phyloP scores from a whole-genome alignment of 1,139 yeast species.

The Candida sp. region DNA sequence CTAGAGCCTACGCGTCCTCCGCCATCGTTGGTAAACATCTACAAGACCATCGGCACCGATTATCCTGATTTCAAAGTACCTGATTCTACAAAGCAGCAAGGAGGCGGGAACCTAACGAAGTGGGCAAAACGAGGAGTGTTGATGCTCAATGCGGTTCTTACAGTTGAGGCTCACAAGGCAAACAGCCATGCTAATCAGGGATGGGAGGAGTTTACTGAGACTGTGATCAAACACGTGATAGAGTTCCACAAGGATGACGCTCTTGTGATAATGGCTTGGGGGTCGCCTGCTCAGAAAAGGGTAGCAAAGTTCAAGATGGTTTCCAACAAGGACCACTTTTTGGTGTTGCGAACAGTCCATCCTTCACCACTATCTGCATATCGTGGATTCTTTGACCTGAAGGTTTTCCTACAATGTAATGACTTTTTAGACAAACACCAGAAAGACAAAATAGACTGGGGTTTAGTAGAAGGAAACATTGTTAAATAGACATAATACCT shows the following conservation, averaged over 20 bases:
- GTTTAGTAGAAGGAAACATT: conserved; percentile 30
- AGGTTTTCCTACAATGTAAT: conserved; percentile 74
- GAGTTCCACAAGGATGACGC: conserved; percentile 49
- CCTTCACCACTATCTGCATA: conserved; percentile 95
- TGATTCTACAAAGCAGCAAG: conserved; percentile 37
- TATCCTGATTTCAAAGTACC: conserved; percentile 75
- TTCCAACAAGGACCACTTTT: conserved; percentile 35
- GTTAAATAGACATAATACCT: conserved; percentile 14
- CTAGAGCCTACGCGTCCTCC: conserved; percentile 85
- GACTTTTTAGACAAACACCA: conserved; percentile 66
- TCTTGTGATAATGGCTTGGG: conserved; percentile 92
- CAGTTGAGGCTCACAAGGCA: conserved; percentile 94
- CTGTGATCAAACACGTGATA: conserved; percentile 57
- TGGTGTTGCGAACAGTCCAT: conserved; percentile 78
- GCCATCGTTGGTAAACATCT: conserved; percentile 89
- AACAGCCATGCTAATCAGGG: conserved; percentile 92
- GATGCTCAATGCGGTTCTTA: conserved; percentile 84
- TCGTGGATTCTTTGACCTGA: conserved; percentile 78
- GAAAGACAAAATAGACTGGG: conserved; percentile 69
- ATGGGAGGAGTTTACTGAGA: conserved; percentile 91
- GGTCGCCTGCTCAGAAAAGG: conserved; percentile 86
- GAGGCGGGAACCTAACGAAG: conserved; percentile 70
- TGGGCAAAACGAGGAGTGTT: conserved; percentile 95
- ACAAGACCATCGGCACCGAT: conserved; percentile 74
- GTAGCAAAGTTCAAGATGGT: conserved; percentile 45